These are phyloP conservation scores for Sporodiniella umbellata DNA, from an alignment of 371 early-diverging fungal genomes.

Conservation along the genomic window DNA sequence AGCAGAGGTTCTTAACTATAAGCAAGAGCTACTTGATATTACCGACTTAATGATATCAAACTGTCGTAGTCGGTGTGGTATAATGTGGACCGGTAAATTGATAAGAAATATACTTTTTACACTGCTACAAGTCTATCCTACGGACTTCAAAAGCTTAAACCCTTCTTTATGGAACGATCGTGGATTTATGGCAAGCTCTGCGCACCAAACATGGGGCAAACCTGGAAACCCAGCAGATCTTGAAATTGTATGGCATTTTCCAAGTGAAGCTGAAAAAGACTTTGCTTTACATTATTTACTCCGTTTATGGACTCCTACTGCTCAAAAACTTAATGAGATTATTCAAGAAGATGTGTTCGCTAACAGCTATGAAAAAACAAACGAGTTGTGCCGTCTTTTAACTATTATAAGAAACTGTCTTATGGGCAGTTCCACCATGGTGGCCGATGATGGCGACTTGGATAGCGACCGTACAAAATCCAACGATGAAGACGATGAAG, in stretches of 20 bases:
- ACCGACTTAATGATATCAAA: conserved; percentile 46
- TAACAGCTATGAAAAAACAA: conserved; percentile 37
- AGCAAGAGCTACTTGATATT: conserved; percentile 47
- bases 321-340: conserved; percentile 43
- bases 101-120: conserved; percentile 46
- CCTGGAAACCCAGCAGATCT: conserved; percentile 52
- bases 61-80: conserved; percentile 66
- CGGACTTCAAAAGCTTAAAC: conserved; percentile 46
- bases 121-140: conserved; percentile 50
- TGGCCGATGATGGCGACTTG: conserved; percentile 50
- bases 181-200: conserved; percentile 42
- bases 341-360: conserved; percentile 24
- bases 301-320: conserved; percentile 42
- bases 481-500: conserved; percentile 29
- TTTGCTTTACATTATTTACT: conserved; percentile 66
- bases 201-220: conserved; percentile 79
- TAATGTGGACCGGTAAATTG: conserved; percentile 69
- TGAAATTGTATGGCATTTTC: conserved; percentile 74
- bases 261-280: conserved; percentile 61
- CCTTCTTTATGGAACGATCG: conserved; percentile 54
- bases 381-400: conserved; percentile 60
- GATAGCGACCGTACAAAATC: conserved; percentile 1
- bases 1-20: conserved; percentile 49
- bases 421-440: conserved; percentile 51
- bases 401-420: conserved; percentile 54